A percentile compares a stretch with the other conserved stretches of the same genome.
Evolutionary conservation across 164 flowering plant genomes (phyloP).

Genomic region (Litsea cubeba): DNA sequence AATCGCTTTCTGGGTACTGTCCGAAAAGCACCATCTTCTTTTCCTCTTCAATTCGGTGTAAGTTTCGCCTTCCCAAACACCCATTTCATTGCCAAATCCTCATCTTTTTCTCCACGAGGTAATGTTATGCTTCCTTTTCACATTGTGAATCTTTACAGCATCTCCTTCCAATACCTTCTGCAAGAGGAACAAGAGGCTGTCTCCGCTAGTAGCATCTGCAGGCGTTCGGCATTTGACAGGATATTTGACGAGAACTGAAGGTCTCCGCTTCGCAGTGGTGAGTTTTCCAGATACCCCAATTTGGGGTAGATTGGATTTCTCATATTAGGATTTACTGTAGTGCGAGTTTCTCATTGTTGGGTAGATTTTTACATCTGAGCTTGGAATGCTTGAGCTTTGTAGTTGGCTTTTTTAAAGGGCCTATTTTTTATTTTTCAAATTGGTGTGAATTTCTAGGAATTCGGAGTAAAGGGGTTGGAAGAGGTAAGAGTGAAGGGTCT

Average conservation of each 20-base stretch:
- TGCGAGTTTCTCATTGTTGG: not conserved
- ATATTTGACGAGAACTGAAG: constrained; percentile 32
- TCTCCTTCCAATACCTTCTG: not conserved
- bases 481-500: too few relatives aligned
- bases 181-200: constrained; percentile 5
- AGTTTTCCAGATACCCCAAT: constrained; percentile 11
- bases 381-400: too few relatives aligned
- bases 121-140: not conserved
- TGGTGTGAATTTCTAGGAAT: too few relatives aligned
- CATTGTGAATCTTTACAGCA: constrained; percentile 2
- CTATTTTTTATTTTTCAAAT: too few relatives aligned
- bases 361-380: not conserved
- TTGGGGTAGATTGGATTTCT: not conserved
- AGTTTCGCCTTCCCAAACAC: not conserved
- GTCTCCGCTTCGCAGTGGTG: constrained; percentile 58
- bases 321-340: not conserved
- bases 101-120: not conserved
- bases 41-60: constrained; percentile 11
- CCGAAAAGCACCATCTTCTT: constrained; percentile 6
- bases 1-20: not conserved
- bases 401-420: too few relatives aligned
- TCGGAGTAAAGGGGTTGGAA: too few relatives aligned
- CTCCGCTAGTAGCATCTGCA: constrained; percentile 19
- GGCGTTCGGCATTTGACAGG: constrained; percentile 47
- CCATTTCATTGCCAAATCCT: not conserved